Evolutionary conservation across 306 rosid genomes (phyloP).

Genomic region (Gastrolobium bilobum): DNA sequence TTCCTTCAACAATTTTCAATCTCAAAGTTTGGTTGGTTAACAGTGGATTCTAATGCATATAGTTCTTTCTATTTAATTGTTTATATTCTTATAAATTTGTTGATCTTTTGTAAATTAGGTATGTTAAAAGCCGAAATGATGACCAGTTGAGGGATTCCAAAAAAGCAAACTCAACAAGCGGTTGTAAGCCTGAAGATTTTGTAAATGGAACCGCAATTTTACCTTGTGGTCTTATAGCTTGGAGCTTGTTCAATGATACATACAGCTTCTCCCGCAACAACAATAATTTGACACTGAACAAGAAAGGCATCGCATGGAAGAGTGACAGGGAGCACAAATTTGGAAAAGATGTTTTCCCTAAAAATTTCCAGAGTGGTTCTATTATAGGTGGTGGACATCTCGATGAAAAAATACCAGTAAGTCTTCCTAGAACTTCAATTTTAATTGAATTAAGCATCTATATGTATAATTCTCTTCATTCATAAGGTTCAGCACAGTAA

Average conservation of each 20-base stretch:
- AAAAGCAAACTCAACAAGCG: conserved; percentile 39
- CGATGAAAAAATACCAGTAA: conserved; percentile 53
- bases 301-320: conserved; percentile 85
- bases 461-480: background rate
- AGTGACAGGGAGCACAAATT: conserved; percentile 95
- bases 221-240: conserved; percentile 98
- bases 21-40: conserved; percentile 36
- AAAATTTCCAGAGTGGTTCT: conserved; percentile 81
- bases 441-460: conserved; percentile 37
- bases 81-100: conserved; percentile 16
- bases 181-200: conserved; percentile 76
- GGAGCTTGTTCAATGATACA: conserved; percentile 98
- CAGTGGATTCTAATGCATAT: conserved; percentile 5
- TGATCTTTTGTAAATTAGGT: conserved; percentile 58
- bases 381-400: conserved; percentile 73
- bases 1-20: conserved; percentile 20
- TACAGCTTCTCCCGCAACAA: conserved; percentile 65
- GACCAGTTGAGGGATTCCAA: conserved; percentile 66
- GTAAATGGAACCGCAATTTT: conserved; percentile 59
- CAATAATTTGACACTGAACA: conserved; percentile 63
- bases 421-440: conserved; percentile 39
- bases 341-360: conserved; percentile 86
- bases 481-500: background rate
- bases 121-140: conserved; percentile 96
- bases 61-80: background rate